phyloP scores from a whole-genome alignment of 805 yeast genomes.

The Sugiyamaella americana region DNA sequence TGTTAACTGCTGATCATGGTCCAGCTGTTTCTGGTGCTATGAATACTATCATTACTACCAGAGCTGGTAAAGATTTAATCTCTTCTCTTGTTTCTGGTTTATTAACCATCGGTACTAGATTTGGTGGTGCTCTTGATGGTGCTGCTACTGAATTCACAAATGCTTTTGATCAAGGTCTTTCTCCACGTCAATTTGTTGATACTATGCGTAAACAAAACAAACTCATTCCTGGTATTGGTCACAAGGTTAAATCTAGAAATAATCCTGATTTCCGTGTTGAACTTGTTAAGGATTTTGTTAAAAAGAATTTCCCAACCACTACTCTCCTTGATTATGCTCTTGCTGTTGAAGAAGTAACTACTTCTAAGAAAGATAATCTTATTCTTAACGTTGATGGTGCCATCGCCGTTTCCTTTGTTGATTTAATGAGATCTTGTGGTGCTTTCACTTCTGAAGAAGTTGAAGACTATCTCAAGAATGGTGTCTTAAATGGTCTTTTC shows the following conservation, averaged over 20 bases:
- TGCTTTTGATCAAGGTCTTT: constrained; percentile 40
- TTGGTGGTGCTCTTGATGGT: constrained; percentile 44
- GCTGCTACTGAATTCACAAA: constrained; percentile 42
- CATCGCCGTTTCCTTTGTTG: constrained; percentile 41
- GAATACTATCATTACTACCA: constrained; percentile 43
- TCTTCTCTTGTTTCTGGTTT: constrained; percentile 42
- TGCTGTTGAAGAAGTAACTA: constrained; percentile 44
- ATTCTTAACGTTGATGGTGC: constrained; percentile 43
- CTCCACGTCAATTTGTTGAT: constrained; percentile 43
- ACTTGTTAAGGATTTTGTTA: constrained; percentile 41
- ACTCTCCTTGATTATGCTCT: constrained; percentile 40
- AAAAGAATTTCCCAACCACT: constrained; percentile 40
- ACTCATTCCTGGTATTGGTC: constrained; percentile 44
- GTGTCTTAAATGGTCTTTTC: constrained; percentile 42
- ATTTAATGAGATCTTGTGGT: constrained; percentile 39
- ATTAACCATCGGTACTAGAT: constrained; percentile 41
- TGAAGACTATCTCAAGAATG: constrained; percentile 40
- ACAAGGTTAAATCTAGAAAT: constrained; percentile 42
- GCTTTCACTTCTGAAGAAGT: constrained; percentile 41
- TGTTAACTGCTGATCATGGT: constrained; percentile 45
- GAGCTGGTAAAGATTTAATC: constrained; percentile 43
- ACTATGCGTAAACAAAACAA: constrained; percentile 43
- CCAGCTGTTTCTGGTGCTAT: constrained; percentile 45
- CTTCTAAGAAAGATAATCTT: constrained; percentile 44
- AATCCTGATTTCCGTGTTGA: constrained; percentile 45